Evolutionary conservation across 345 rosid species (phyloP), one percentile per base, ranked within the genome.

Genomic region (Brassica rapa): DNA sequence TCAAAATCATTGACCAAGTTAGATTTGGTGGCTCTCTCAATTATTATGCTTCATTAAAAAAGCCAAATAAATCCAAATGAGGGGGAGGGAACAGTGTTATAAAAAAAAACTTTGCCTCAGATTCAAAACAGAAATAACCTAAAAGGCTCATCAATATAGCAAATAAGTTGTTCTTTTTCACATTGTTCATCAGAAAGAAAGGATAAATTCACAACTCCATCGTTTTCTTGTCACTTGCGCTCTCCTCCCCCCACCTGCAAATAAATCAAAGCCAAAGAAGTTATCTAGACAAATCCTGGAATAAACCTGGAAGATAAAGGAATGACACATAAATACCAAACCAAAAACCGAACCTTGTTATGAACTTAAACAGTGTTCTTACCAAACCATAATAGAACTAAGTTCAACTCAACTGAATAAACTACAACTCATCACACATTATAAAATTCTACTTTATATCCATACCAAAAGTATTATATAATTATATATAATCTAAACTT

Each of bases 141-240:
- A 12, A 61, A 62, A 16, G 62, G 60, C 70, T 69, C 30, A 19
- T 27, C 69, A 41, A 67, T 64, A 53, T 64, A 53, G 25, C 25
- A 73, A 49, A 64, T 21, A 3, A 75, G 16, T 27, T 41, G 25
- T 57, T 30, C 6, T 46, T 39, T 75, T 59, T 59, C 62, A 69
- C 59, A 49, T n/a, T 46, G 69, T 61, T 76, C 68, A 68, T 61
- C 10, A 41, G 57, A 75, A 75, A 67, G n/a, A 25, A 39, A 41
- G 68, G 39, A 16, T 39, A 19, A 76, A 49, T 68, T 55, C 80
- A 43, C 68, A 75, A 39, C 46, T 57, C 68, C 74, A 68, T 43
- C 25, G 73, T 16, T 14, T 61, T 35, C 1, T 24, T 37, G 8
- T n/a, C 69, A 69, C 27, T 30, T 30, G 5, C 30, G 61, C 55